These are phyloP conservation scores for Tephrocybe sp. DNA, from an alignment of 768 basidiomycete genomes.

Conservation along the genomic window DNA sequence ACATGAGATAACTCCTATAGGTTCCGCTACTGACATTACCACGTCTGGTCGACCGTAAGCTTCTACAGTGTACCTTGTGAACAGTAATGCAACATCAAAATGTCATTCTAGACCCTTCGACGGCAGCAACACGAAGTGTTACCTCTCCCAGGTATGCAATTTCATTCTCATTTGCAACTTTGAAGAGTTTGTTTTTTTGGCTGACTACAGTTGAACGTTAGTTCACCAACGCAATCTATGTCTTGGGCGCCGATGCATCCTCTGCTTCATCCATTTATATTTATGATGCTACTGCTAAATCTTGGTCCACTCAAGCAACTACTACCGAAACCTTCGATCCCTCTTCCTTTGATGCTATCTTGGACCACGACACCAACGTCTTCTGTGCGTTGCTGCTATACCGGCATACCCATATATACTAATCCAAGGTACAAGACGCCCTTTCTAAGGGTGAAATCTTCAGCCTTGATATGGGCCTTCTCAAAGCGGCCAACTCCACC, in stretches of 20 bases:
- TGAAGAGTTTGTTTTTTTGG: too few relatives aligned
- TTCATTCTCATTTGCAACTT: not conserved
- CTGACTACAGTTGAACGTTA: constrained; percentile 28
- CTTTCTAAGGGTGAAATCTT: constrained; percentile 64
- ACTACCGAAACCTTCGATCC: constrained; percentile 55
- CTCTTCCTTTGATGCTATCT: constrained; percentile 61
- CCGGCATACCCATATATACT: constrained; percentile 1
- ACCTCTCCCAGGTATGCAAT: constrained; percentile 58
- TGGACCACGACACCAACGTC: constrained; percentile 94
- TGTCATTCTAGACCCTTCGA: constrained; percentile 68
- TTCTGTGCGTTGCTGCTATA: constrained; percentile 54
- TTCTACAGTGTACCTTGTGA: not conserved
- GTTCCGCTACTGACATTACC: constrained; percentile 66
- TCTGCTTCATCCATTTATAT: constrained; percentile 75
- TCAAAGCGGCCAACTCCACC: constrained; percentile 58
- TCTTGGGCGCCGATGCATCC: constrained; percentile 71
- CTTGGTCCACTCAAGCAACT: constrained; percentile 77
- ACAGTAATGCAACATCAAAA: too few relatives aligned
- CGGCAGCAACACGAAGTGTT: constrained; percentile 62
- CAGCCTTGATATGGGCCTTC: constrained; percentile 64
- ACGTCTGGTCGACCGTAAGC: constrained; percentile 74
- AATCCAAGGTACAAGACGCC: constrained; percentile 48
- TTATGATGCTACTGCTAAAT: constrained; percentile 66
- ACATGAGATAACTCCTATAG: constrained; percentile 25
- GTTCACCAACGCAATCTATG: constrained; percentile 85